phyloP scores from a whole-genome alignment of 2,329 filamentous ascomycete species.

The Ophiognomonia clavigignenti-juglandacearum region DNA sequence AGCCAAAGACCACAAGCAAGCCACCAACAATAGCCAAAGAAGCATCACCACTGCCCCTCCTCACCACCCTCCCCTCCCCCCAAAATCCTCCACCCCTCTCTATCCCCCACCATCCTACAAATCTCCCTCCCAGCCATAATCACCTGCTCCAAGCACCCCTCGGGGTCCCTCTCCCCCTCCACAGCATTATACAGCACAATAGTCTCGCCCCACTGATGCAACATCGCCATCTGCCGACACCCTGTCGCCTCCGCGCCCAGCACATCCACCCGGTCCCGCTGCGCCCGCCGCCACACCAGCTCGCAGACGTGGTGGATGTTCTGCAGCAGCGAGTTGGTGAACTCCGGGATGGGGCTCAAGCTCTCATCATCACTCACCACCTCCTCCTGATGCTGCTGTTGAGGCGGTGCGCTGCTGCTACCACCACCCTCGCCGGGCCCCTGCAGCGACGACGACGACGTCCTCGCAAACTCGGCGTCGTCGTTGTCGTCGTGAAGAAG shows the following conservation, averaged over 20 bases:
- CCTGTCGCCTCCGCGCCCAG: constrained; percentile 24
- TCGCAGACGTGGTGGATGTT: constrained; percentile 27
- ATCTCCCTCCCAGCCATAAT: constrained; percentile 9
- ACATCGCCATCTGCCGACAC: constrained; percentile 23
- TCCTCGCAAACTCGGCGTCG: too few species aligned
- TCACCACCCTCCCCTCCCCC: background rate
- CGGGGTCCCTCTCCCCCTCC: constrained; percentile 15
- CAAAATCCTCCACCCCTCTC: background rate
- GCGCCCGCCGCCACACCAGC: constrained; percentile 26
- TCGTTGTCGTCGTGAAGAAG: background rate
- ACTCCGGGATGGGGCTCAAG: constrained; percentile 16
- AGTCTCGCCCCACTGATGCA: constrained; percentile 26
- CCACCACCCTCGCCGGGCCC: too few species aligned
- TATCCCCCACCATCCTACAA: constrained; percentile 9
- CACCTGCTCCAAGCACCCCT: constrained; percentile 6
- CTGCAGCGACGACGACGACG: too few species aligned
- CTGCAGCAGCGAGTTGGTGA: constrained; percentile 23
- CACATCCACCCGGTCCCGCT: constrained; percentile 25
- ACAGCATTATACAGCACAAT: constrained; percentile 21
- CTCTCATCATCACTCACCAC: too few species aligned
- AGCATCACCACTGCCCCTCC: background rate
- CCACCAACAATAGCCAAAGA: too few species aligned
- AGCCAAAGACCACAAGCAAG: too few species aligned
- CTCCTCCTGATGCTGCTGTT: background rate
- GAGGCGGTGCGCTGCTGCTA: too few species aligned